A percentile compares a stretch with the other conserved stretches of the same genome.
Evolutionary conservation across 2,329 filamentous ascomycete genomes (phyloP).

Genomic region (Diaporthe ilicicola): DNA sequence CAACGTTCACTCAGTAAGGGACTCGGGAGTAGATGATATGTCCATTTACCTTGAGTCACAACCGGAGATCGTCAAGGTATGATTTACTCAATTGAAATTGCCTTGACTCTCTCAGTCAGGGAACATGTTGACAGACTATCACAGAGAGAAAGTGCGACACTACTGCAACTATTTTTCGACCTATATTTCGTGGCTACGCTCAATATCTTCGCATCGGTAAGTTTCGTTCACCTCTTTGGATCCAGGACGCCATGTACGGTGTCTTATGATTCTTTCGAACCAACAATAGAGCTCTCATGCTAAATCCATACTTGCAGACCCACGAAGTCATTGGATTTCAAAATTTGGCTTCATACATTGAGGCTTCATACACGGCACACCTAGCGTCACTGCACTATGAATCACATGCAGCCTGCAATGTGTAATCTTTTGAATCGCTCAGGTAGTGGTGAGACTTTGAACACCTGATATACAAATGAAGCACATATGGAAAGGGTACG

Average conservation of each 20-base stretch:
- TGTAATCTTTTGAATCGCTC: not conserved
- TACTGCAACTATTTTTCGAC: conserved; percentile 11
- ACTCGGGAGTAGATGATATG: not conserved
- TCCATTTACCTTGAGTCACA: conserved; percentile 13
- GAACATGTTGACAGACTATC: not conserved
- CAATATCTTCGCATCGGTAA: conserved; percentile 22
- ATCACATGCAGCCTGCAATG: not conserved
- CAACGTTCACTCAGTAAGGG: not conserved
- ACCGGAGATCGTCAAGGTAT: conserved; percentile 4
- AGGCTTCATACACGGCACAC: not conserved
- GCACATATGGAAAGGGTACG: not conserved
- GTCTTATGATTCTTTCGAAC: not conserved
- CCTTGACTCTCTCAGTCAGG: not conserved
- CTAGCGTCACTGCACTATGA: not conserved
- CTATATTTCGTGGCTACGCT: conserved; percentile 23
- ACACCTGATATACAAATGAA: not conserved
- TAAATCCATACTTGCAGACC: not conserved
- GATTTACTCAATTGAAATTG: not conserved
- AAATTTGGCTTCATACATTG: conserved; percentile 21
- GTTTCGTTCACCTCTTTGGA: not conserved
- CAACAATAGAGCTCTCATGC: too few species aligned
- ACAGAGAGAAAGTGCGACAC: conserved; percentile 1
- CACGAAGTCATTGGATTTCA: not conserved
- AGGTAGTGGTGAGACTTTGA: not conserved
- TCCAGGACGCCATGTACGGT: not conserved